Conservation (phyloP, 768 basidiomycete genomes). For the Vararia minispora region DNA sequence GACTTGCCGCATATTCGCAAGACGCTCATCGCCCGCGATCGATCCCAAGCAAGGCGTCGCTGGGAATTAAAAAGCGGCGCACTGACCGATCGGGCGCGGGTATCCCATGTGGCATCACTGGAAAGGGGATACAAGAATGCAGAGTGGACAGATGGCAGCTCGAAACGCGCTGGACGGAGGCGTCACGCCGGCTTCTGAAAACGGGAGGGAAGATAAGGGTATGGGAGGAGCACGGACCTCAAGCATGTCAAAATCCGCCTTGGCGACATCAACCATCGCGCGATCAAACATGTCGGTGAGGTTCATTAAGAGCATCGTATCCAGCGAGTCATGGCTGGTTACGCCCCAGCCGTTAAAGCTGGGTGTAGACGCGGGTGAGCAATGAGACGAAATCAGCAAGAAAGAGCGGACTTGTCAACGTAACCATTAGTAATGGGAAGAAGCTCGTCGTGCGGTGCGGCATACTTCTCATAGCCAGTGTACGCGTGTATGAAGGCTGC, state of each 20-base stretch:
- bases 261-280: constrained; percentile 42
- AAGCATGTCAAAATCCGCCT: constrained; percentile 35
- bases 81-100: too few species aligned
- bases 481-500: constrained; percentile 60
- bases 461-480: constrained; percentile 48
- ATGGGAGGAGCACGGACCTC: constrained; percentile 22
- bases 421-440: constrained; percentile 35
- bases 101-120: too few species aligned
- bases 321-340: constrained; percentile 69
- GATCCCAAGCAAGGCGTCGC: too few species aligned
- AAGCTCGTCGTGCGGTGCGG: constrained; percentile 55
- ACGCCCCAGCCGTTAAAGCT: constrained; percentile 78
- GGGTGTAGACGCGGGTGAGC: not conserved
- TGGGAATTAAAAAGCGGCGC: too few species aligned
- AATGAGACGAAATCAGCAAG: not conserved
- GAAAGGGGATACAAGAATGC: too few species aligned
- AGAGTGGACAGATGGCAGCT: too few species aligned
- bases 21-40: too few species aligned
- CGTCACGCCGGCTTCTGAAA: too few species aligned
- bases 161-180: too few species aligned
- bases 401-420: constrained; percentile 35
- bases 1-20: too few species aligned
- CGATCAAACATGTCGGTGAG: constrained; percentile 57
- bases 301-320: constrained; percentile 75
- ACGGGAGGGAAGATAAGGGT: too few species aligned